Conservation (phyloP, 768 basidiomycete genomes). For the Auricularia heimuer region DNA sequence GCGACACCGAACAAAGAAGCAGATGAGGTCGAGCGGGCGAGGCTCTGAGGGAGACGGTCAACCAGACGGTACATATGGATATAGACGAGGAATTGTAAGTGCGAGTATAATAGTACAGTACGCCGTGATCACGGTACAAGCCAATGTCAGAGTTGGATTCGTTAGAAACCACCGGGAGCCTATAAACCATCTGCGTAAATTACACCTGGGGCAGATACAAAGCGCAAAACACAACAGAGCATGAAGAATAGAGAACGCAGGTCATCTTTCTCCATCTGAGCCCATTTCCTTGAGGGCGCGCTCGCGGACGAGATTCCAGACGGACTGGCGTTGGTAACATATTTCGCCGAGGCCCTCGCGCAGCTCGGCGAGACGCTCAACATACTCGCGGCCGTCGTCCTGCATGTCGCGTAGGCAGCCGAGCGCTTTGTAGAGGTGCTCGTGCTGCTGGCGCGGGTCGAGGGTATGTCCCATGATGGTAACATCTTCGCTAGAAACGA, state of each 20-base stretch:
- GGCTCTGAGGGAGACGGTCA: neutral
- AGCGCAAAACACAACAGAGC: neutral
- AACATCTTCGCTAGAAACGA: slow-evolving; percentile 41
- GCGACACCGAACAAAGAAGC: neutral
- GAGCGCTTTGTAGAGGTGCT: slow-evolving; percentile 64
- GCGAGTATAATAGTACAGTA: too few species aligned
- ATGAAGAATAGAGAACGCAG: neutral
- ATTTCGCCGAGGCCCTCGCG: slow-evolving; percentile 71
- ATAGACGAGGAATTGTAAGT: too few species aligned
- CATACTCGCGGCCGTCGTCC: slow-evolving; percentile 81
- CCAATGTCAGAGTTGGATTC: too few species aligned
- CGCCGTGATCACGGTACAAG: too few species aligned
- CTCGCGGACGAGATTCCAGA: slow-evolving; percentile 72
- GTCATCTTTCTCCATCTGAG: neutral
- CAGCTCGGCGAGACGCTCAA: slow-evolving; percentile 76
- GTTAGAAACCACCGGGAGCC: neutral
- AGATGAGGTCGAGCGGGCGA: neutral
- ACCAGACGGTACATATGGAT: too few species aligned
- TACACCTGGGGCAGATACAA: neutral
- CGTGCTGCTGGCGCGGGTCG: slow-evolving; percentile 59
- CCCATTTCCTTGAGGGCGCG: slow-evolving; percentile 59
- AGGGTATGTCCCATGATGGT: slow-evolving; percentile 41
- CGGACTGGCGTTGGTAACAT: slow-evolving; percentile 53
- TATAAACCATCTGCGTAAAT: neutral
- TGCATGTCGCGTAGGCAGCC: slow-evolving; percentile 68